A percentile compares a stretch with the other conserved stretches of the same genome.
phyloP scores from a whole-genome alignment of 805 yeast genomes.

The Pichia occidentalis region DNA sequence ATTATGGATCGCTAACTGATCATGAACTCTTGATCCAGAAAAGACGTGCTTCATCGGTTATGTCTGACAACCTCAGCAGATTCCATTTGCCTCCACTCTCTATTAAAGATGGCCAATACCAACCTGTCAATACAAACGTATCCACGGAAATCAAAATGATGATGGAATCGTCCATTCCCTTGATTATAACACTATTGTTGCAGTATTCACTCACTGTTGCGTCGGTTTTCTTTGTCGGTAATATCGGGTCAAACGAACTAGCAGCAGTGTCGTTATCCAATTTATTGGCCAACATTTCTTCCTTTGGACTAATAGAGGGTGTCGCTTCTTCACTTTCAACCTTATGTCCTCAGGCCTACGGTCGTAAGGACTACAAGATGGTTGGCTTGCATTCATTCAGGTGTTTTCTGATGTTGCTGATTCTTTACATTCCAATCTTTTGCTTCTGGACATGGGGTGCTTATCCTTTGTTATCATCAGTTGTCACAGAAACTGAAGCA shows the following conservation, averaged over 20 bases:
- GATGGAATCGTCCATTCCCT: conserved; percentile 40
- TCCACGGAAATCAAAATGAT: conserved; percentile 35
- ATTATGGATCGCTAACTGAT: conserved; percentile 17
- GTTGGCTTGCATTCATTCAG: conserved; percentile 48
- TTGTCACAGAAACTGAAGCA: conserved; percentile 42
- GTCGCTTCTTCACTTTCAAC: conserved; percentile 53
- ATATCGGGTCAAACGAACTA: conserved; percentile 48
- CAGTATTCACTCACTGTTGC: conserved; percentile 49
- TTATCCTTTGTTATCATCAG: conserved; percentile 24
- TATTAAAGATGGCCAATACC: conserved; percentile 20
- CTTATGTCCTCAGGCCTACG: conserved; percentile 55
- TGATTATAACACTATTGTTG: conserved; percentile 46
- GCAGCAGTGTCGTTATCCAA: conserved; percentile 56
- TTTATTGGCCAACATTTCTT: conserved; percentile 49
- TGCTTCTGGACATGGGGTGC: conserved; percentile 37
- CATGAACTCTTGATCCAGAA: conserved; percentile 21
- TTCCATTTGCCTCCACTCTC: conserved; percentile 18
- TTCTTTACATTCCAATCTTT: conserved; percentile 34
- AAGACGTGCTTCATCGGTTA: conserved; percentile 24
- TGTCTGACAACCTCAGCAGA: conserved; percentile 12
- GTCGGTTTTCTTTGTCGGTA: conserved; percentile 52
- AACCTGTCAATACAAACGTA: conserved; percentile 37
- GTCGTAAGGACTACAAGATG: conserved; percentile 42
- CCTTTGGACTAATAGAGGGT: conserved; percentile 52
- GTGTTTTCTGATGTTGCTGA: conserved; percentile 40